Conservation (phyloP, 129 eudicot species). For the Flaveria trinervia region DNA sequence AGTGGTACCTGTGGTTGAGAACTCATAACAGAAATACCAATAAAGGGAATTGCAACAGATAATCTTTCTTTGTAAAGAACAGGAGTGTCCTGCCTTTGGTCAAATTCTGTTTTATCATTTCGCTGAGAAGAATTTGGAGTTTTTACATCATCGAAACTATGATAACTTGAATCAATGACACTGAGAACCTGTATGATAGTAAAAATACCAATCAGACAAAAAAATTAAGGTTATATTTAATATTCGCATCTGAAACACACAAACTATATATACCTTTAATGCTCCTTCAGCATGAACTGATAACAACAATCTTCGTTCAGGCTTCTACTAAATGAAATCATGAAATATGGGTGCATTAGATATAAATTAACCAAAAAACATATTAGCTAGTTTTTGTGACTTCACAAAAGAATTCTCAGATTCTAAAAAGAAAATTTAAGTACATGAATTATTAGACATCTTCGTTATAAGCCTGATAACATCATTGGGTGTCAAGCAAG, state of each 20-base stretch:
- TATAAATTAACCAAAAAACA: conserved; percentile 14
- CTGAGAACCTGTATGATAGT: conserved; percentile 73
- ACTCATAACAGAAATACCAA: conserved; percentile 88
- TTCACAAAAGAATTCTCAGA: not conserved
- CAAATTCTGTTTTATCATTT: conserved; percentile 46
- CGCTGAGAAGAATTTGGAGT: conserved; percentile 40
- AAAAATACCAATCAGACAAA: conserved; percentile 14
- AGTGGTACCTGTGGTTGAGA: conserved; percentile 75
- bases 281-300: conserved; percentile 99
- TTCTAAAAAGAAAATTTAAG: not conserved
- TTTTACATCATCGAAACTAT: conserved; percentile 60
- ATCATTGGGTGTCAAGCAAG: not conserved
- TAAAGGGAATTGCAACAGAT: conserved; percentile 64
- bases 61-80: conserved; percentile 63
- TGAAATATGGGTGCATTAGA: conserved; percentile 2
- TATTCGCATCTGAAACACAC: conserved; percentile 9
- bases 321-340: conserved; percentile 56
- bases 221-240: not conserved
- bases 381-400: not conserved
- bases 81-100: conserved; percentile 43
- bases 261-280: conserved; percentile 62
- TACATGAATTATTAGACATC: not conserved
- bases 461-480: conserved; percentile 7
- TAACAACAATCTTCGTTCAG: conserved; percentile 75
- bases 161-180: conserved; percentile 82